Evolutionary conservation across 2,329 filamentous ascomycete species (phyloP).

Genomic region (Botrytis hyacinthi): DNA sequence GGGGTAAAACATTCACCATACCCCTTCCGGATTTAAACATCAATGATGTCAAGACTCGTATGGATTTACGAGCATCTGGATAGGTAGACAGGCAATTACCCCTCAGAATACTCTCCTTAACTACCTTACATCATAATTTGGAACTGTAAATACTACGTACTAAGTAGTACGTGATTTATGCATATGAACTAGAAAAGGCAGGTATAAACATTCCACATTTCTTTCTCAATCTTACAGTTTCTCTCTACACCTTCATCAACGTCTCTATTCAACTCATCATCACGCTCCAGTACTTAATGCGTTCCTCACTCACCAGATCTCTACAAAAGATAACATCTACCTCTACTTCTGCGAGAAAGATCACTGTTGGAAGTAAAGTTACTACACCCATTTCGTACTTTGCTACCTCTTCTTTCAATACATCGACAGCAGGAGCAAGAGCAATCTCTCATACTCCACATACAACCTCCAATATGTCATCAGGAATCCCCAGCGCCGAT

Average conservation of each 20-base stretch:
- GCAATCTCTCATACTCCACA: background rate
- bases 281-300: background rate
- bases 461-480: background rate
- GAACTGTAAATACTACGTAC: background rate
- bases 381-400: background rate
- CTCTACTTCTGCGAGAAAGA: background rate
- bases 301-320: background rate
- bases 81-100: background rate
- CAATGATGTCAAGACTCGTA: slow-evolving; percentile 12
- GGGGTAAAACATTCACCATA: background rate
- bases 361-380: background rate
- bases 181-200: background rate
- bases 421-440: background rate
- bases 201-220: background rate
- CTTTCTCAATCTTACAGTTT: background rate
- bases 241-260: background rate
- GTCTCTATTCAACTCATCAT: background rate
- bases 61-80: background rate
- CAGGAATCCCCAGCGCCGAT: background rate
- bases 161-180: background rate
- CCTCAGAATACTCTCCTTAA: background rate
- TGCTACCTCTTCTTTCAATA: background rate
- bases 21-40: background rate
- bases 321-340: background rate
- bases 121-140: background rate